Evolutionary conservation across 2,329 filamentous ascomycete genomes (phyloP).

Genomic region (Fusarium aywerte): DNA sequence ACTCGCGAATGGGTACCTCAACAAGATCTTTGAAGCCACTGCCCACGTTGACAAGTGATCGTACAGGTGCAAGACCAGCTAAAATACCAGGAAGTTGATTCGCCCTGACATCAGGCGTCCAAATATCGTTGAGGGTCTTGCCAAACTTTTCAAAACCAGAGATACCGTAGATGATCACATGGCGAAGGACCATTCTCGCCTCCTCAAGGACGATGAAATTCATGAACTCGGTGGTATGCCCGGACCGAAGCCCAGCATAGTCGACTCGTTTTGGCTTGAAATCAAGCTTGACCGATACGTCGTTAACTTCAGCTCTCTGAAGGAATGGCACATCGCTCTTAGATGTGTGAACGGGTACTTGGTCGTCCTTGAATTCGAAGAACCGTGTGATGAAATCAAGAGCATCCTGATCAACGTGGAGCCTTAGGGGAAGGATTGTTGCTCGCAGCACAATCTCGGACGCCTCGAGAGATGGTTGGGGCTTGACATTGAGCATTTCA

Average conservation of each 20-base stretch:
- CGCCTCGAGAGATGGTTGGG: constrained; percentile 83
- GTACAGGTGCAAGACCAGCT: constrained; percentile 88
- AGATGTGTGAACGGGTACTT: constrained; percentile 62
- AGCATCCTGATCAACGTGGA: constrained; percentile 97
- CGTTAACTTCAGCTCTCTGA: constrained; percentile 87
- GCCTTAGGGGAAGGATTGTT: constrained; percentile 81
- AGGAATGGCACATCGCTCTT: constrained; percentile 84
- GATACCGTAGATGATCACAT: constrained; percentile 92
- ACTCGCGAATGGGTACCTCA: constrained; percentile 90
- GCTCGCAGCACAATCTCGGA: constrained; percentile 88
- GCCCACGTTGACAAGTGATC: constrained; percentile 90
- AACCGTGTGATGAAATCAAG: constrained; percentile 97
- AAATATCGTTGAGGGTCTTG: constrained; percentile 91
- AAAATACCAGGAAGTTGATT: constrained; percentile 92
- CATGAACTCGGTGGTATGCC: constrained; percentile 97
- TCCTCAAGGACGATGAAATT: constrained; percentile 95
- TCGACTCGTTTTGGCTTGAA: constrained; percentile 99
- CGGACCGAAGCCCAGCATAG: constrained; percentile 90
- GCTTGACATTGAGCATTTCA: constrained; percentile 87
- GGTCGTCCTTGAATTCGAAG: constrained; percentile 95
- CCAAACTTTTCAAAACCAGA: constrained; percentile 91
- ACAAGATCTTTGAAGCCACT: constrained; percentile 87
- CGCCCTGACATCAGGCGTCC: constrained; percentile 91
- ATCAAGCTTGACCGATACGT: constrained; percentile 84
- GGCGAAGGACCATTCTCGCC: constrained; percentile 84